A percentile compares a stretch with the other conserved stretches of the same genome.
Conservation (phyloP, 2,329 filamentous ascomycete species). For the Nemania serpens region DNA sequence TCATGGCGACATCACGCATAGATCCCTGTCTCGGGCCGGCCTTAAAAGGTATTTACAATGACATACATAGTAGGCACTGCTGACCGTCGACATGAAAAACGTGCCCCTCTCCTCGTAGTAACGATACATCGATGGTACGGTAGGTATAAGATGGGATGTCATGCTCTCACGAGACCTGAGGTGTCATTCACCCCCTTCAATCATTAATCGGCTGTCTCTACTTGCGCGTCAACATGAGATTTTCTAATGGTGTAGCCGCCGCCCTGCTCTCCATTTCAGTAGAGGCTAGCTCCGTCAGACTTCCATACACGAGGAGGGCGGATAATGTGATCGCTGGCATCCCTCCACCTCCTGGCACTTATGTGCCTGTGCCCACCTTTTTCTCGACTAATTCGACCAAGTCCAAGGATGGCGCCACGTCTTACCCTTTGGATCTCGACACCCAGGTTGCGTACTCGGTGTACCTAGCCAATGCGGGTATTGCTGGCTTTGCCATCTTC, state of each 20-base stretch:
- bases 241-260: conserved; percentile 7
- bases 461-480: conserved; percentile 63
- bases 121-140: not conserved
- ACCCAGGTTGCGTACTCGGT: conserved; percentile 63
- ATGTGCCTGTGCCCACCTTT: conserved; percentile 67
- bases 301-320: conserved; percentile 18
- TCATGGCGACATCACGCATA: conserved; percentile 14
- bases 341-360: conserved; percentile 58
- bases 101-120: not conserved
- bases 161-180: not conserved
- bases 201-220: not conserved
- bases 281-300: conserved; percentile 12
- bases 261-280: conserved; percentile 18
- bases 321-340: conserved; percentile 21
- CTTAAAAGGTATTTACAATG: conserved; percentile 7
- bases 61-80: conserved; percentile 1
- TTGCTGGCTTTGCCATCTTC: conserved; percentile 65
- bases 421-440: conserved; percentile 60
- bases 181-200: not conserved
- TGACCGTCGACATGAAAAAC: conserved; percentile 11
- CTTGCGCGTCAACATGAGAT: conserved; percentile 16
- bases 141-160: conserved; percentile 12
- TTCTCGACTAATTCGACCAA: conserved; percentile 52
- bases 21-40: conserved; percentile 14
- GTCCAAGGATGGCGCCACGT: conserved; percentile 43